Evolutionary conservation across 805 yeast species (phyloP).

Genomic region (Hanseniaspora occidentalis): DNA sequence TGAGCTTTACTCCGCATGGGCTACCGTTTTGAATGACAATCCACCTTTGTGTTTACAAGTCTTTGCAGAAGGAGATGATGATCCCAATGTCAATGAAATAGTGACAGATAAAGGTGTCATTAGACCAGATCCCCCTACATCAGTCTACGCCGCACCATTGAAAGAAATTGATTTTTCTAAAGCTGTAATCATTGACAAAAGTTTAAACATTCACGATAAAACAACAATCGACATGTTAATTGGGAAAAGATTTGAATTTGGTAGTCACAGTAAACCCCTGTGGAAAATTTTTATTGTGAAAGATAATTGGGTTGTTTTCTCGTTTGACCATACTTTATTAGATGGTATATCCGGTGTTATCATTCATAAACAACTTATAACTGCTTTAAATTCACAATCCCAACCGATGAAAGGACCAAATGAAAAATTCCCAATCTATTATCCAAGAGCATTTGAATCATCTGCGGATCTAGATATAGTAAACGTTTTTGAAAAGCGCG

Average conservation of each 20-base stretch:
- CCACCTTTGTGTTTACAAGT: not conserved
- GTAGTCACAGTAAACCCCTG: not conserved
- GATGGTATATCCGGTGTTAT: too few relatives aligned
- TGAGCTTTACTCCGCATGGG: too few relatives aligned
- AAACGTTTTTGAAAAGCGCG: too few relatives aligned
- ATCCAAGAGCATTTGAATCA: too few relatives aligned
- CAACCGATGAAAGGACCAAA: too few relatives aligned
- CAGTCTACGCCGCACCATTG: not conserved
- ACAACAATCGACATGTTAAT: not conserved
- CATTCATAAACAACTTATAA: too few relatives aligned
- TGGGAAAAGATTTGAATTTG: constrained; percentile 1
- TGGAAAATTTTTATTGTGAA: constrained; percentile 3
- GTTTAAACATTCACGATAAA: not conserved
- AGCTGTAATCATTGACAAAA: not conserved
- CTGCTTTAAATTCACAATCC: too few relatives aligned
- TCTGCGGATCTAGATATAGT: too few relatives aligned
- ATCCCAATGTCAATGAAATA: too few relatives aligned
- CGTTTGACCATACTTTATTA: too few relatives aligned
- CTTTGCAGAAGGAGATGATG: too few relatives aligned
- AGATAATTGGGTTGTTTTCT: not conserved
- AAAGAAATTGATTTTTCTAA: not conserved
- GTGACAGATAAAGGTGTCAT: not conserved
- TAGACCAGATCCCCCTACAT: not conserved
- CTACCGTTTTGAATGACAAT: not conserved
- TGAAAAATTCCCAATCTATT: too few relatives aligned